These are phyloP conservation scores for Yamadazyma mexicana DNA, from an alignment of 1,139 yeast species.

Conservation along the genomic window DNA sequence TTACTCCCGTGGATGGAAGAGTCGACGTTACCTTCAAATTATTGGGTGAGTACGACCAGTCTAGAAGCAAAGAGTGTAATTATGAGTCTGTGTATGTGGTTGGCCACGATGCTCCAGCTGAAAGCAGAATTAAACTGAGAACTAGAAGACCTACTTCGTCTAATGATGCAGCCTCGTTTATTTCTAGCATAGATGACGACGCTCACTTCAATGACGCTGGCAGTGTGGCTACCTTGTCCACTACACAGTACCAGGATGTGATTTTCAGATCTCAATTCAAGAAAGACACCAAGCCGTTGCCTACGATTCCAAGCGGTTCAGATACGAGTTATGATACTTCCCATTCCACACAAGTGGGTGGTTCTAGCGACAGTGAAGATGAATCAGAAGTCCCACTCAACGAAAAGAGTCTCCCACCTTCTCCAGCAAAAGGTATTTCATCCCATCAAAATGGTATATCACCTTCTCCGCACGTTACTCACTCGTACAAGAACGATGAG, in stretches of 20 bases:
- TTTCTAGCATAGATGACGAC: slow-evolving; percentile 3
- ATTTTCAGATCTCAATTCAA: slow-evolving; percentile 53
- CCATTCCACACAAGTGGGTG: slow-evolving; percentile 1
- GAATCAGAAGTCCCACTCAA: slow-evolving; percentile 4
- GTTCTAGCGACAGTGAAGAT: not conserved
- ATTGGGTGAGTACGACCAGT: slow-evolving; percentile 71
- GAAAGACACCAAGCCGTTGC: slow-evolving; percentile 23
- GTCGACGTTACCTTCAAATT: slow-evolving; percentile 67
- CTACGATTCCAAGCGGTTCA: slow-evolving; percentile 19
- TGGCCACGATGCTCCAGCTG: slow-evolving; percentile 8
- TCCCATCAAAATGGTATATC: not conserved
- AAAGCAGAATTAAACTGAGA: not conserved
- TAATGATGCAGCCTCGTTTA: slow-evolving; percentile 3
- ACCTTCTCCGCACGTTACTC: not conserved
- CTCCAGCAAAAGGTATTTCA: not conserved
- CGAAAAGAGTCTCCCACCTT: not conserved
- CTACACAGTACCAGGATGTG: slow-evolving; percentile 55
- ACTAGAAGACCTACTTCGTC: not conserved
- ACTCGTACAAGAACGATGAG: not conserved
- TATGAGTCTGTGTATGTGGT: slow-evolving; percentile 31
- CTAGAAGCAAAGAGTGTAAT: slow-evolving; percentile 30
- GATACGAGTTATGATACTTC: slow-evolving; percentile 2
- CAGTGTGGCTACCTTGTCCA: slow-evolving; percentile 48
- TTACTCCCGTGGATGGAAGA: slow-evolving; percentile 83
- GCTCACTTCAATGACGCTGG: slow-evolving; percentile 28